A percentile compares a stretch with the other conserved stretches of the same genome.
Evolutionary conservation across 768 basidiomycete species (phyloP).

Genomic region (Hypholoma fasciculare): DNA sequence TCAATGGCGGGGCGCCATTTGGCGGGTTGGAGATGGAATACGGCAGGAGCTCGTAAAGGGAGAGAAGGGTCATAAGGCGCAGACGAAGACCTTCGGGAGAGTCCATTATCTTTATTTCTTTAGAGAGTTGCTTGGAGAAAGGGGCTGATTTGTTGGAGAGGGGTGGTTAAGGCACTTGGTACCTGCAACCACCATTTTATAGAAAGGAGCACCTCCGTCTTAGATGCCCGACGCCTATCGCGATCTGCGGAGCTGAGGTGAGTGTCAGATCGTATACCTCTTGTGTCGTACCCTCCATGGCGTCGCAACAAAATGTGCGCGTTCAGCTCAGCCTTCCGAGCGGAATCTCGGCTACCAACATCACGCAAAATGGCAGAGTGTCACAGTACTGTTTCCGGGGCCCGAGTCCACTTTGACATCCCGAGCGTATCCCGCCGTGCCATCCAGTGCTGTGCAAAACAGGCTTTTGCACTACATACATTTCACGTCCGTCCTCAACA

Average conservation of each 20-base stretch:
- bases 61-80: constrained; percentile 28
- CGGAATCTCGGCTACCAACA: constrained; percentile 6
- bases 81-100: constrained; percentile 21
- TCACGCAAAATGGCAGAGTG: background rate
- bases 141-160: background rate
- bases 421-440: too few relatives aligned
- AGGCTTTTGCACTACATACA: too few relatives aligned
- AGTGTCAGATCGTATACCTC: background rate
- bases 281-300: background rate
- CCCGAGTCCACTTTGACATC: background rate
- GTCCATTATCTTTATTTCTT: constrained; percentile 9
- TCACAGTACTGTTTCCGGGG: constrained; percentile 1
- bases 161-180: background rate
- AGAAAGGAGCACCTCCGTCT: background rate
- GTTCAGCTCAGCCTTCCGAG: background rate
- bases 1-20: constrained; percentile 20
- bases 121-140: background rate
- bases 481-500: too few relatives aligned
- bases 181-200: background rate
- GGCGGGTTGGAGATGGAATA: constrained; percentile 32
- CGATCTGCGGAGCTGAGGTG: background rate
- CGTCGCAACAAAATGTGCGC: constrained; percentile 4
- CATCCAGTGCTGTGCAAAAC: too few relatives aligned
- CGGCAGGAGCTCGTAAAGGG: constrained; percentile 31
- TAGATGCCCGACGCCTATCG: background rate